A percentile compares a stretch with the other conserved stretches of the same genome.
Evolutionary conservation across 257 asterid genomes (phyloP).

Genomic region (Asclepias syriaca): DNA sequence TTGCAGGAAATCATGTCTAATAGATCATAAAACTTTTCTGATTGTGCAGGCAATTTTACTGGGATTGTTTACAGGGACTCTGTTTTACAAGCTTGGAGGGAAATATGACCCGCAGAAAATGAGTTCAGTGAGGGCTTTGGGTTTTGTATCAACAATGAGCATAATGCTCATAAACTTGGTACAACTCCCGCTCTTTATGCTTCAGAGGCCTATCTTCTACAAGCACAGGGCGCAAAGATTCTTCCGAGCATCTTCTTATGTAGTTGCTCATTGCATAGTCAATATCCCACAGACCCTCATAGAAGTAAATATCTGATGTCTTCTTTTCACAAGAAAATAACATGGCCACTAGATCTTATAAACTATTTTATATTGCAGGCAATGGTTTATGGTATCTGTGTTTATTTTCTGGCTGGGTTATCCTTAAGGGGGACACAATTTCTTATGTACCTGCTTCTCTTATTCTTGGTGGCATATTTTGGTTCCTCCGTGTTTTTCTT

Average conservation of each 20-base stretch:
- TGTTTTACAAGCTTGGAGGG: conserved; percentile 14
- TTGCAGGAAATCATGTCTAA: neutral
- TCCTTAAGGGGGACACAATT: neutral
- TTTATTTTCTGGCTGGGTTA: conserved; percentile 12
- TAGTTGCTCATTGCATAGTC: conserved; percentile 11
- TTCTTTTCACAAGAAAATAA: neutral
- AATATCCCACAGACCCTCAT: conserved; percentile 11
- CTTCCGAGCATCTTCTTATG: conserved; percentile 11
- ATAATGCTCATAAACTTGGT: conserved; percentile 15
- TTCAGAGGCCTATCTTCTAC: conserved; percentile 13
- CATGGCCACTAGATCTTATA: neutral
- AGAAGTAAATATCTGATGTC: conserved; percentile 3
- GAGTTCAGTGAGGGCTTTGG: conserved; percentile 14
- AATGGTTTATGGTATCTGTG: conserved; percentile 2
- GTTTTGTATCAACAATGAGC: conserved; percentile 16
- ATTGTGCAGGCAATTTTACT: conserved; percentile 7
- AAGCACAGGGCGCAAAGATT: conserved; percentile 13
- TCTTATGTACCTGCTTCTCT: conserved; percentile 9
- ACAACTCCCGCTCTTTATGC: conserved; percentile 14
- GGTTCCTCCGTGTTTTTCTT: conserved; percentile 11
- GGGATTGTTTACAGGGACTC: conserved; percentile 16
- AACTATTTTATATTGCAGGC: conserved; percentile 7
- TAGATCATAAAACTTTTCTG: neutral
- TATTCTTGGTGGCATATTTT: conserved; percentile 14
- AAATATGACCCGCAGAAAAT: conserved; percentile 14